Percentiles rank a stretch among this genome's conserved stretches.
These are phyloP conservation scores for Flaveria floridana DNA, from an alignment of 140 eudicot species.

Conservation along the genomic window DNA sequence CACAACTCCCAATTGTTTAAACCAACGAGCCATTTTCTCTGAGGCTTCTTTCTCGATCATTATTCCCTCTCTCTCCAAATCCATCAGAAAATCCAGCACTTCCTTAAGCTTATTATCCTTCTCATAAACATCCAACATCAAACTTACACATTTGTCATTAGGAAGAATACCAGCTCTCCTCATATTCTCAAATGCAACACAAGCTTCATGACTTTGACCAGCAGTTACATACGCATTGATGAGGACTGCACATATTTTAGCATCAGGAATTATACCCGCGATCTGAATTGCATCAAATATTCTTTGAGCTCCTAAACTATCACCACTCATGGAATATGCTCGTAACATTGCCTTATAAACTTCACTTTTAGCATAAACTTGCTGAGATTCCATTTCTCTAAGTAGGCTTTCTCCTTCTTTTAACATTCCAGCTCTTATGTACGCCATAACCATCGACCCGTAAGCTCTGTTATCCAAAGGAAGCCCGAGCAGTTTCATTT, in stretches of 20 bases:
- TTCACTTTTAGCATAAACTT: slow-evolving; percentile 76
- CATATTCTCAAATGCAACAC: slow-evolving; percentile 69
- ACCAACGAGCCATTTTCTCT: slow-evolving; percentile 70
- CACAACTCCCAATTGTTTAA: slow-evolving; percentile 69
- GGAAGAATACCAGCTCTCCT: slow-evolving; percentile 69
- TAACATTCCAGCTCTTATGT: slow-evolving; percentile 69
- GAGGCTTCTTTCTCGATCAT: slow-evolving; percentile 79
- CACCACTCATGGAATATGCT: slow-evolving; percentile 87
- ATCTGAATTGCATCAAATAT: slow-evolving; percentile 73
- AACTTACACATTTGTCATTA: slow-evolving; percentile 71
- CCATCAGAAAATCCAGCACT: slow-evolving; percentile 62
- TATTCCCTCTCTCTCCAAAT: slow-evolving; percentile 66
- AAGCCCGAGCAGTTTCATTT: slow-evolving; percentile 64
- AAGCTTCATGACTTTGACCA: slow-evolving; percentile 73
- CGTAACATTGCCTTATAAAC: slow-evolving; percentile 86
- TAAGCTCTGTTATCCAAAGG: slow-evolving; percentile 75
- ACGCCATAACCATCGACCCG: slow-evolving; percentile 96
- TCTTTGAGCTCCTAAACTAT: slow-evolving; percentile 76
- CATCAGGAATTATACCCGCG: slow-evolving; percentile 80
- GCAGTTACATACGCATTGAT: slow-evolving; percentile 72
- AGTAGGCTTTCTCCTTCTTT: slow-evolving; percentile 54
- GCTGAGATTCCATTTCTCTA: slow-evolving; percentile 67
- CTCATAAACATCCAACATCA: slow-evolving; percentile 64
- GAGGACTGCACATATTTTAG: slow-evolving; percentile 59
- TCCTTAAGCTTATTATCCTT: slow-evolving; percentile 64